Base-by-base conservation (phyloP, 306 rosid genomes). In the Fragaria iinumae region DNA sequence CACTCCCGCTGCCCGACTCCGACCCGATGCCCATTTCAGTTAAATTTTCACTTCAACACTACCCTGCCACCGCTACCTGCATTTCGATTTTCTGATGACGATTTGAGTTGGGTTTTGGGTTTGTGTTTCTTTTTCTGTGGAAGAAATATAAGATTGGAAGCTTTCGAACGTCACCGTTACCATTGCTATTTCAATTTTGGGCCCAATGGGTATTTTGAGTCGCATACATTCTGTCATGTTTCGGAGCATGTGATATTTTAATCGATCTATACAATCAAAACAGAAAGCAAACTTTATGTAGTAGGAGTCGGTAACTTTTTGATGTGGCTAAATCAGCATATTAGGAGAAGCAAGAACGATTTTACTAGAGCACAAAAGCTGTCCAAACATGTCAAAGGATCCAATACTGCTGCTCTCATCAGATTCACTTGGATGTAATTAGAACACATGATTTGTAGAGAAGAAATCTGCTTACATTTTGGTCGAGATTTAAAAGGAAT, bases 21-120 rank as follows among this genome's bases (percentile, higher is more conserved):
- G 84, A 72, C 73, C 79, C 93, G 34, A 70, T 81, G 39, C 79
- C 88, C 97, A 91, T 91, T 63, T 63, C 9, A 4, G n/a, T 36
- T 1, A 9, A 65, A 34, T 11, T 1, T 13, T 17, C 18, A 36
- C 4, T 36, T 36, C 12, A 8, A 18, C 2, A 65, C 21, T 7
- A 16, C 56, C 17, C 21, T 59, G 23, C 36, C 38, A 3, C 47
- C 2, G 6, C 66, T 2, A 2, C 44, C 62, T 4, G 36, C 36
- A 62, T 74, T 29, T 5, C 57, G 44, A 60, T 56, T 73, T 52
- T 47, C 66, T 27, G 34, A 57, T 38, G 41, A 38, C 50, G 50
- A 47, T 47, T 49, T 49, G 55, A 20, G 55, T 23, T 45, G 32
- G 41, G 41, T 38, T 38, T 38, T 38, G 41, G 41, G 41, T 38